Base-by-base conservation (phyloP, 2,329 filamentous ascomycete species). In the Claviceps sp. region DNA sequence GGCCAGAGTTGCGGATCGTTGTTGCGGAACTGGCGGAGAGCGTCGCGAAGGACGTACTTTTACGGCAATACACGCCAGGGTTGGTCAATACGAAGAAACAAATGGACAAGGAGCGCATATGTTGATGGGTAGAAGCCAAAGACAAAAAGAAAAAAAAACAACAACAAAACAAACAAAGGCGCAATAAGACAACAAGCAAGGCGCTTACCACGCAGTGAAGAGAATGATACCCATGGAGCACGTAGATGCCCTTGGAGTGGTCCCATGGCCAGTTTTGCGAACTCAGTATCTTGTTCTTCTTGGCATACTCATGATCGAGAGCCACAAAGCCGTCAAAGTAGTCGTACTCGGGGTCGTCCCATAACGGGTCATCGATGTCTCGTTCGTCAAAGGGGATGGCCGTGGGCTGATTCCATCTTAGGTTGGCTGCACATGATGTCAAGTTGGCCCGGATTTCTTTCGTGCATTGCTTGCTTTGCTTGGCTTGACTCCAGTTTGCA, bases 191-290 rank as follows among this genome's bases (percentile, higher is more conserved):
- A 23, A 22, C 6, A 14, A 17, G 17, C n/a, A 3, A 5, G n/a
- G 22, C 22, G 20, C 44, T 17, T 51, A 53, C 48, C 13, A 66
- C 49, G 49, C 64, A 65, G 51, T 66, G 63, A 6, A 66, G 49
- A 40, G 59, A 58, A 50, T 66, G 62, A 46, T 53, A 59, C 5
- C 57, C 62, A 39, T 64, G 56, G 16, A 66, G 48, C 9, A 65
- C 50, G 45, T 64, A 65, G 9, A 64, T 45, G 2, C 62, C 60
- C 36, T 62, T 61, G 17, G 47, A 52, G 7, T 57, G 23, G 47
- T 66, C 64, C 63, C 63, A 66, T 0, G 64, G 63, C 47, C 64
- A 65, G 5, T 56, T 47, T 49, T 63, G 60, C 1, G 63, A 57
- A 1, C 17, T 50, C 2, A 50, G 56, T 17, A 65, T 55, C 9